phyloP scores from a whole-genome alignment of 352 stramenopile species.

The Phytophthora idaei region DNA sequence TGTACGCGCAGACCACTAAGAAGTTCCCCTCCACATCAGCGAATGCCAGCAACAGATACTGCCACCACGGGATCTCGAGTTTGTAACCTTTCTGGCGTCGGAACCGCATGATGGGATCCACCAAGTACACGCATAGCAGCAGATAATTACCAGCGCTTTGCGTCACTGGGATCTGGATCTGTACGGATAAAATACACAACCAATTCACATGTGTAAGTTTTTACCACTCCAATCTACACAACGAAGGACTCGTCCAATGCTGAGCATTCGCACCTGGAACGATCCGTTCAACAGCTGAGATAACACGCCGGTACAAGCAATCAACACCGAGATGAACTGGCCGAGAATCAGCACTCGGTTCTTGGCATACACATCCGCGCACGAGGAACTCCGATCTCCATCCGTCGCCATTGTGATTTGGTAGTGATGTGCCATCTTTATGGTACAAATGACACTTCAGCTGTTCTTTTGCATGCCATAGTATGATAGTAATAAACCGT shows the following conservation, averaged over 20 bases:
- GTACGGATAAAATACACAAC: conserved; percentile 6
- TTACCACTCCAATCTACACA: conserved; percentile 26
- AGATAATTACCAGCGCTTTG: conserved; percentile 80
- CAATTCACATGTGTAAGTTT: conserved; percentile 10
- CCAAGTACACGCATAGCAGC: conserved; percentile 64
- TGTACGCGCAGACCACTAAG: conserved; percentile 94
- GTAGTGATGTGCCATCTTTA: background rate
- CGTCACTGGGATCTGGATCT: conserved; percentile 80
- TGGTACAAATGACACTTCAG: background rate
- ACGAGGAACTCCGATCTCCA: conserved; percentile 9
- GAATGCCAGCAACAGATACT: conserved; percentile 92
- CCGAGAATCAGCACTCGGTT: conserved; percentile 77
- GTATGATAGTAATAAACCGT: no score
- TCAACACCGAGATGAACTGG: conserved; percentile 90
- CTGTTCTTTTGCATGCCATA: no score
- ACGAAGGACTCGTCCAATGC: conserved; percentile 14
- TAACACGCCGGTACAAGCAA: conserved; percentile 89
- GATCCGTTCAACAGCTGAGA: conserved; percentile 81
- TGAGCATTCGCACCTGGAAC: conserved; percentile 52
- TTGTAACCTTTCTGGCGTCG: conserved; percentile 49
- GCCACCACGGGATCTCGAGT: conserved; percentile 79
- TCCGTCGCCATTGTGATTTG: conserved; percentile 19
- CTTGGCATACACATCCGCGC: conserved; percentile 39
- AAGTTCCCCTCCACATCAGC: conserved; percentile 97
- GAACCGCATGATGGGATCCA: conserved; percentile 50